These are phyloP conservation scores for Taphrina wiesneri DNA, from an alignment of 1,139 yeast genomes.

Conservation along the genomic window DNA sequence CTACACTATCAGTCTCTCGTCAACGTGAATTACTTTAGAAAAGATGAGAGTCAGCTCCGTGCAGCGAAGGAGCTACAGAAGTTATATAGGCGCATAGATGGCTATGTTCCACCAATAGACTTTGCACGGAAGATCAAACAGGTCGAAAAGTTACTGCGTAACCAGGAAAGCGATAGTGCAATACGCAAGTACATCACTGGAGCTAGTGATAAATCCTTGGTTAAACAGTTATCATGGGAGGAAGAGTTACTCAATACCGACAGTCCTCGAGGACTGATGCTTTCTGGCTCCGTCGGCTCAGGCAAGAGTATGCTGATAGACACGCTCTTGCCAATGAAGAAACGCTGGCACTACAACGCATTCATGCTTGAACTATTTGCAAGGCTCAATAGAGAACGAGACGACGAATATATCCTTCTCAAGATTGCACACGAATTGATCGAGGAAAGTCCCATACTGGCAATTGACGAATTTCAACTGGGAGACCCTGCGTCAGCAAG, in stretches of 20 bases:
- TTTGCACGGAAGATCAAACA: constrained; percentile 53
- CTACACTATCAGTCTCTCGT: constrained; percentile 59
- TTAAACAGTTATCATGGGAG: constrained; percentile 47
- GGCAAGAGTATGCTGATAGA: constrained; percentile 99
- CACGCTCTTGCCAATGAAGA: constrained; percentile 68
- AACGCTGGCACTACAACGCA: constrained; percentile 70
- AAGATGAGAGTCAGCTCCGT: constrained; percentile 62
- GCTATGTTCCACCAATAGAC: constrained; percentile 61
- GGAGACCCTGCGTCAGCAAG: constrained; percentile 98
- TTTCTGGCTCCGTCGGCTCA: constrained; percentile 97
- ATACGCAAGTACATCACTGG: constrained; percentile 40
- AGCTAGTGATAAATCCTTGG: constrained; percentile 13
- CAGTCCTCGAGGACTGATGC: constrained; percentile 75
- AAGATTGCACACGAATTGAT: constrained; percentile 70
- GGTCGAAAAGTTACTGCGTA: constrained; percentile 44
- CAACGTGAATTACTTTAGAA: constrained; percentile 53
- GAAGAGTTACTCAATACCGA: constrained; percentile 60
- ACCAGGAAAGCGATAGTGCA: constrained; percentile 32
- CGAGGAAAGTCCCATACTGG: constrained; percentile 56
- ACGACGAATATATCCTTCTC: constrained; percentile 62
- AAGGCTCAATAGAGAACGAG: constrained; percentile 56
- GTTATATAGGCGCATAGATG: constrained; percentile 59
- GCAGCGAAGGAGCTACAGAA: constrained; percentile 67
- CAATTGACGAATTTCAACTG: constrained; percentile 79
- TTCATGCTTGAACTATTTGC: constrained; percentile 68